Base-by-base conservation (phyloP, 2,329 filamentous ascomycete species). In the Fusarium penzigii region DNA sequence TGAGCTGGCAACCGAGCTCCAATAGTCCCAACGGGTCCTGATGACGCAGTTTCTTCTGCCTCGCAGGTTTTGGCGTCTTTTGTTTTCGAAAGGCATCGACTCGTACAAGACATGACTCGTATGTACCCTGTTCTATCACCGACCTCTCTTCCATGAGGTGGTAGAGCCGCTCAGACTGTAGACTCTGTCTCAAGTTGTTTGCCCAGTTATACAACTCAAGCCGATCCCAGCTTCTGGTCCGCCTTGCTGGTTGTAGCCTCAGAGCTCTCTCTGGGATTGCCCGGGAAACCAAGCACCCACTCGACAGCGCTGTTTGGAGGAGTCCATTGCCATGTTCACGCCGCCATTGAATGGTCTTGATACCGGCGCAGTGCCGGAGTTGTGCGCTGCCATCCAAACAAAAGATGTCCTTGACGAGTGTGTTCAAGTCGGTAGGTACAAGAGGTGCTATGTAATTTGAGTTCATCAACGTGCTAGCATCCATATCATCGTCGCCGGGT, bases 391-490 rank as follows among this genome's bases (percentile, higher is more conserved):
- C 92, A 42, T 93, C 86, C 5, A 82, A 80, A 42, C 91, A 87
- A 62, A 97, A 92, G 1, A 97, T 75, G 16, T 83, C 82, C 9
- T 84, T 76, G n/a, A 96, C 82, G 1, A 97, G 77, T 9, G 75
- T 70, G 6, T 71, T 65, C 2, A 97, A 81, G 40, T 97, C 92
- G 9, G 91, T 94, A 1, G 82, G 72, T 3, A 89, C 73, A 5
- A 97, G 78, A 1, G 93, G 93, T 55, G 90, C 87, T 13, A 94
- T 77, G 67, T 97, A 97, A 64, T 94, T 89, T 1, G 92, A 87
- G 50, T 87, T 92, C 93, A 97, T 97, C 16, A 97, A 80, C 0
- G 96, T 78, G 64, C 91, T 96, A 16, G 92, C 93, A 68, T 97
- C 93, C 87, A 97, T 95, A 41, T 81, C 85, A 39, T 96, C 90